Percentiles rank a stretch among this genome's conserved stretches.
Evolutionary conservation across 768 basidiomycete genomes (phyloP).

Genomic region (Trametes villosa): DNA sequence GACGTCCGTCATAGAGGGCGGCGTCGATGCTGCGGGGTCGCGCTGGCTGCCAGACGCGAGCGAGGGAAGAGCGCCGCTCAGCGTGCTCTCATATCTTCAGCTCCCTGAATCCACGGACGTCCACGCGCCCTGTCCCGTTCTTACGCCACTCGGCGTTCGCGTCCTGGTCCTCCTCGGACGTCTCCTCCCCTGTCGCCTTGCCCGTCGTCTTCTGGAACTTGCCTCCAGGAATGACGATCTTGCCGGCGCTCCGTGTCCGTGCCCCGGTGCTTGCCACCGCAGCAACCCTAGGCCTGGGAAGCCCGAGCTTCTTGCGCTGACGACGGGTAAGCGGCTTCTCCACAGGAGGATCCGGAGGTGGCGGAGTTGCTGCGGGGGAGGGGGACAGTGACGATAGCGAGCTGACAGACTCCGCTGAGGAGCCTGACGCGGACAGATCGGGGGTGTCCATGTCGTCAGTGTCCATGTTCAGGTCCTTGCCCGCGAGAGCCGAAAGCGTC

Average conservation of each 20-base stretch:
- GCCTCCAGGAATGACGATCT: conserved; percentile 67
- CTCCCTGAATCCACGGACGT: conserved; percentile 79
- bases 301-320: conserved; percentile 68
- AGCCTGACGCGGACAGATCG: conserved; percentile 30
- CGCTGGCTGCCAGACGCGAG: neutral
- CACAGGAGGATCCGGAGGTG: conserved; percentile 34
- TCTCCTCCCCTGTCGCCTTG: conserved; percentile 28
- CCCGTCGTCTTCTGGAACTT: conserved; percentile 42
- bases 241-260: conserved; percentile 50
- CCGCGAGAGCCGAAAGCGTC: neutral
- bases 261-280: conserved; percentile 28
- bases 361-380: conserved; percentile 36
- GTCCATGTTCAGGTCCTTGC: conserved; percentile 21
- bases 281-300: conserved; percentile 57
- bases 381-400: conserved; percentile 45
- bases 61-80: conserved; percentile 11
- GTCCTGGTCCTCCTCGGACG: conserved; percentile 34
- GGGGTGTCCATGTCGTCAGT: conserved; percentile 36
- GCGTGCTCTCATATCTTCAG: conserved; percentile 58
- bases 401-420: conserved; percentile 36
- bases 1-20: conserved; percentile 4
- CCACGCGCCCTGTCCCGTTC: conserved; percentile 73
- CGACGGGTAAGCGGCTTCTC: conserved; percentile 61
- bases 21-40: neutral
- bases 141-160: conserved; percentile 59